Evolutionary conservation across 805 yeast species (phyloP), one percentile per base, ranked within the genome.

Genomic region (Blastobotrys terrestris): DNA sequence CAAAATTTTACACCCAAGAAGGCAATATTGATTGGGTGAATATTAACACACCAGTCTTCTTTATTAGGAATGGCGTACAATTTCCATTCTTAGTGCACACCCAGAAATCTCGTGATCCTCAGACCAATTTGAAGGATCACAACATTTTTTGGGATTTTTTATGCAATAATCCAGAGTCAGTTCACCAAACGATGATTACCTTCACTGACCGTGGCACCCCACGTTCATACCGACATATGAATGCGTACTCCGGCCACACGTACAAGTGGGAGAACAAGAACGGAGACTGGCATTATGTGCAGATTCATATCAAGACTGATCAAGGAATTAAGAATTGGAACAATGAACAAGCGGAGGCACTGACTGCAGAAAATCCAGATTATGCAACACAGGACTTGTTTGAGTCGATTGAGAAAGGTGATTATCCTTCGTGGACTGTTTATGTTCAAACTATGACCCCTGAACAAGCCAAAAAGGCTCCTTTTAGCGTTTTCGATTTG

Each of bases 21-120:
- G 88, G 88, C 51, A 79, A 77, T 67, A 68, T 80, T 61, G 88
- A 83, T 71, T 82, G 85, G 84, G 88, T 83, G 18, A 81, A 79
- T 73, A 83, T 81, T 72, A 83, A 83, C 71, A 83, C 87, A 18
- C 88, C 88, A 13, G 74, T 82, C 22, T 81, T 81, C 65, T 81
- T 81, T 69, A 71, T 82, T 55, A 74, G 86, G 57, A 83, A 81
- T 67, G 85, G 85, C 39, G 67, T 76, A 44, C 81, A 81, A 72
- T 82, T 82, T 72, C 82, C 85, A 7, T 74, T 74, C 59, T 81
- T 81, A 64, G 81, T 82, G 60, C 87, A 82, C 71, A 79, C 87
- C 19, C 87, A 81, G 69, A 83, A 83, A 76, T n/a, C n/a, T n/a
- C 77, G 87, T 61, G 75, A 81, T 68, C 87, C 88, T 16, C 75